Evolutionary conservation across 2,329 filamentous ascomycete species (phyloP).

Genomic region (Paecilomyces fulvus): DNA sequence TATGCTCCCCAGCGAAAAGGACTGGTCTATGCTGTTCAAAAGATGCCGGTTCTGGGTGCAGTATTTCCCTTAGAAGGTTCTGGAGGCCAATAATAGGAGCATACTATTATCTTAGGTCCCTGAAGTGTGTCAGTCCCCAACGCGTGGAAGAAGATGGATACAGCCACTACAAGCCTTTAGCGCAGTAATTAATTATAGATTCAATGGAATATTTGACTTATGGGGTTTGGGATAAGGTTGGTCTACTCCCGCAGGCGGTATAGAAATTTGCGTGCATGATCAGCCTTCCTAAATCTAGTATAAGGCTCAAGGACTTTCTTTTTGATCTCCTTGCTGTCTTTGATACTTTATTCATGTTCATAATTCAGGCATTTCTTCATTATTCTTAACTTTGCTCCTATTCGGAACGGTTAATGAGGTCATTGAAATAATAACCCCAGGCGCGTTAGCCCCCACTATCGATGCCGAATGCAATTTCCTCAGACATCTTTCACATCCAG

Average conservation of each 20-base stretch:
- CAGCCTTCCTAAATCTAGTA: too few relatives aligned
- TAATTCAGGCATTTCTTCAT: not conserved
- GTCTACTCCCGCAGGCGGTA: too few relatives aligned
- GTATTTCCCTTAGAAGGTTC: not conserved
- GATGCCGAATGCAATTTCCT: not conserved
- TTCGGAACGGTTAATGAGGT: not conserved
- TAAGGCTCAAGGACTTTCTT: too few relatives aligned
- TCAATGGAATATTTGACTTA: too few relatives aligned
- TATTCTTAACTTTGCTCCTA: not conserved
- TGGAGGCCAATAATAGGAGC: not conserved
- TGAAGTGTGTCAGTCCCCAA: not conserved
- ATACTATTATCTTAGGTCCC: not conserved
- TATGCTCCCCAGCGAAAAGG: too few relatives aligned
- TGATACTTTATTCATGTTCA: not conserved
- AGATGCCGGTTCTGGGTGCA: not conserved
- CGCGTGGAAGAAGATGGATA: too few relatives aligned
- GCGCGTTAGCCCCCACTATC: not conserved
- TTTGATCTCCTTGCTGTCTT: not conserved
- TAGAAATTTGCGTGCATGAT: too few relatives aligned
- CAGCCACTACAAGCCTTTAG: too few relatives aligned
- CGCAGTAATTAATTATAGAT: too few relatives aligned
- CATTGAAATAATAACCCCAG: not conserved
- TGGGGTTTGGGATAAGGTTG: too few relatives aligned
- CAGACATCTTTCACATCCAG: not conserved
- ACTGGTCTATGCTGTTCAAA: too few relatives aligned